Conservation (phyloP, 2,329 filamentous ascomycete species). For the Sporothrix humicola region DNA sequence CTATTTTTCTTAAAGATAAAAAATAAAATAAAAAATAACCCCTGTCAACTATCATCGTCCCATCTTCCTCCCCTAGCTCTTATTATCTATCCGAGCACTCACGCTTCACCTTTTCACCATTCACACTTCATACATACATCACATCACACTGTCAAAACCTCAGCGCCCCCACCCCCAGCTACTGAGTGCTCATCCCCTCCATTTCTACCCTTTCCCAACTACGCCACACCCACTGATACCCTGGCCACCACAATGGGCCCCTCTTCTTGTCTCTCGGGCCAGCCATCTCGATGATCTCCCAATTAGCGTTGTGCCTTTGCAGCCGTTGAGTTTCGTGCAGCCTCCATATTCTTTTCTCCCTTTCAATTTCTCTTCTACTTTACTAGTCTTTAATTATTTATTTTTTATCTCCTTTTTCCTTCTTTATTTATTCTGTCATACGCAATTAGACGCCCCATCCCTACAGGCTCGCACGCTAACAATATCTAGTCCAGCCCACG, state of each 20-base stretch:
- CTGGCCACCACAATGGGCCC: constrained; percentile 29
- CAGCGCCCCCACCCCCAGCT: constrained; percentile 5
- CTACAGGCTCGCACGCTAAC: constrained; percentile 8
- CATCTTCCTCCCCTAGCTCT: constrained; percentile 14
- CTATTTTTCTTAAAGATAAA: too few species aligned
- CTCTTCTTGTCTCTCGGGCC: constrained; percentile 19
- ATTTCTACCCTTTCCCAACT: constrained; percentile 9
- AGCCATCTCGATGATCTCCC: constrained; percentile 29
- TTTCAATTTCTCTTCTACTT: neutral
- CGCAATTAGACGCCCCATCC: constrained; percentile 1
- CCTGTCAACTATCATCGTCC: constrained; percentile 24
- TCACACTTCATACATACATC: neutral
- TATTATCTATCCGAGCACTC: constrained; percentile 19
- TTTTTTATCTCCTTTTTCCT: neutral
- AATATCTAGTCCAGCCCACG: neutral
- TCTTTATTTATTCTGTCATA: constrained; percentile 14
- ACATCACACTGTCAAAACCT: neutral
- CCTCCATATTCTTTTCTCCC: constrained; percentile 13
- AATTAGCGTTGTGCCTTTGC: constrained; percentile 16
- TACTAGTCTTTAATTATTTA: neutral
- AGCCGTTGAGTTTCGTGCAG: constrained; percentile 24
- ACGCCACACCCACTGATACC: constrained; percentile 25
- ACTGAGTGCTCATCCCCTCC: neutral
- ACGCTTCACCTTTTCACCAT: neutral
- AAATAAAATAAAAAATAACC: neutral